Evolutionary conservation across 805 yeast genomes (phyloP), one percentile per base, ranked within the genome.

Genomic region (Jamesozyma spencerorum): DNA sequence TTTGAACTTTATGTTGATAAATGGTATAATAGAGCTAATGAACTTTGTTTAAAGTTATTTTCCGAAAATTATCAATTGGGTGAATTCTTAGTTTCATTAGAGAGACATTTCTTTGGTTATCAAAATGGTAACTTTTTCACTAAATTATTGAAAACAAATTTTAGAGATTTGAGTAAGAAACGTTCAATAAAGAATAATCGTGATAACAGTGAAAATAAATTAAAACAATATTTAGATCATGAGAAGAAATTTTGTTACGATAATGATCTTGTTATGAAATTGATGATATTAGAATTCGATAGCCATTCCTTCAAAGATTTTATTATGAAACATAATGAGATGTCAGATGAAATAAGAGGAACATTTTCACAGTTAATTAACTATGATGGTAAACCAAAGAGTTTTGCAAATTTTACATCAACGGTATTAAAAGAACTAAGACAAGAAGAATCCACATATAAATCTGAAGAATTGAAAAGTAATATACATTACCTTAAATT

Each of bases 21-120:
- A 18, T 81, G 84, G 31, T 85, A 82, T 49, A 52, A 64, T 8
- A 65, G 81, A 31, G 87, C 97, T 0, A 88, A 87, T 56, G 62
- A 61, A 24, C 54, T 76, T 18, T 65, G 86, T 15, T 57, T 80
- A 44, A 66, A 71, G 29, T 58, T 88, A 33, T 65, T 84, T 24
- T 69, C 74, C 41, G 65, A 72, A 12, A 86, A 90, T 0, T 84
- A 74, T 50, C 62, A 74, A 26, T 65, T 90, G 14, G 48, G 54
- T 0, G 55, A 54, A 1, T 60, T 83, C 39, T 49, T 86, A 2
- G 48, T 55, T 3, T 62, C 68, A 10, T 60, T 85, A 36, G 79
- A 79, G 51, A 68, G 67, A 28, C 72, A 71, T 44, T 87, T 75
- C 52, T 64, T 86, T 34, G 54, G 58, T 8, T 53, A 44, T 28